These are phyloP conservation scores for Colletotrichum noveboracense DNA, from an alignment of 2,329 filamentous ascomycete species.

Conservation along the genomic window DNA sequence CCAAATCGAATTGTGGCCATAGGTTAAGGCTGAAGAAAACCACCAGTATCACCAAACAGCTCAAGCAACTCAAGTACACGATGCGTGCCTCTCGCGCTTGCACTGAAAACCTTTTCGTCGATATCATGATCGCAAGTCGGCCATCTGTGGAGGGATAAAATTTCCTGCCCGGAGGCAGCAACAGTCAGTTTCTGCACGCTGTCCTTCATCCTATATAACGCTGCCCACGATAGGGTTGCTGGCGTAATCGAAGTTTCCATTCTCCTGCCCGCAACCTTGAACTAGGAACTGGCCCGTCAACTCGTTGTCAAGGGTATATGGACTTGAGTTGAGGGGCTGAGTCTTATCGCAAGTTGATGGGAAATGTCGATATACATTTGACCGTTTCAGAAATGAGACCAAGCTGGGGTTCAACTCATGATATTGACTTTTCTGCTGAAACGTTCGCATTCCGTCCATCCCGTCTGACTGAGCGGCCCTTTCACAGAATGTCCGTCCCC, in stretches of 20 bases:
- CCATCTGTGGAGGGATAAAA: neutral
- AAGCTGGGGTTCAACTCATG: neutral
- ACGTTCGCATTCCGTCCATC: neutral
- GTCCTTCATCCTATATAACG: neutral
- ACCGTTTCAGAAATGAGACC: neutral
- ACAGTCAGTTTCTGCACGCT: neutral
- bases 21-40: neutral
- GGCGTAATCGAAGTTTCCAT: neutral
- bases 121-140: neutral
- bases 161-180: neutral
- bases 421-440: constrained; percentile 1
- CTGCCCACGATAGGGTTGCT: neutral
- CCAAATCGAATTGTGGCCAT: neutral
- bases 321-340: neutral
- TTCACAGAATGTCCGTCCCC: neutral
- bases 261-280: neutral
- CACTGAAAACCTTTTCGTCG: neutral
- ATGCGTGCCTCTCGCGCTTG: neutral
- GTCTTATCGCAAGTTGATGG: neutral
- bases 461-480: neutral
- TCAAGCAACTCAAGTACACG: neutral
- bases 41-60: neutral
- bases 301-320: neutral
- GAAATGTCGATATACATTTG: neutral
- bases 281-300: neutral